Percentiles rank a stretch among this genome's conserved stretches.
phyloP scores from a whole-genome alignment of 768 basidiomycete species.

The Boletus rubescentipes region DNA sequence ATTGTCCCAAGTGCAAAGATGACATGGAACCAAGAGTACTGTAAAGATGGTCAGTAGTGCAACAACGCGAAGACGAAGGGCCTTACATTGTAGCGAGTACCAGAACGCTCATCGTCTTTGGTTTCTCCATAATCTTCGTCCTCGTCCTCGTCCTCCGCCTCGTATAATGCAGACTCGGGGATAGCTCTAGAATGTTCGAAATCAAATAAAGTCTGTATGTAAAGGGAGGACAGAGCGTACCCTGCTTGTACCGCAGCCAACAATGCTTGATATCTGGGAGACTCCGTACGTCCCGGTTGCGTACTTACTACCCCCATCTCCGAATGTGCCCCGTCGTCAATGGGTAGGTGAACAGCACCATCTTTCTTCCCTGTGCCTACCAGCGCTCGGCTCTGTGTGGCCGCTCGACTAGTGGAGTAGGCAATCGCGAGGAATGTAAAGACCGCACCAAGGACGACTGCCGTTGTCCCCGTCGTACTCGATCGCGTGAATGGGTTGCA shows the following conservation, averaged over 20 bases:
- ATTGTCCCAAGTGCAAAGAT: constrained; percentile 95
- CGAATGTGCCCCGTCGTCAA: constrained; percentile 55
- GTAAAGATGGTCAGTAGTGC: not conserved
- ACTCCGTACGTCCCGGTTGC: constrained; percentile 81
- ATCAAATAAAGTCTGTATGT: not conserved
- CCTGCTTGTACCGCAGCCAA: constrained; percentile 96
- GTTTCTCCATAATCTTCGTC: constrained; percentile 73
- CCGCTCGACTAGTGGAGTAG: constrained; percentile 94
- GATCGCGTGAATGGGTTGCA: constrained; percentile 88
- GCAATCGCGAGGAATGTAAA: constrained; percentile 99
- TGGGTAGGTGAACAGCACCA: constrained; percentile 61
- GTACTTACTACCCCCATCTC: constrained; percentile 76
- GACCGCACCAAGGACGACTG: constrained; percentile 84
- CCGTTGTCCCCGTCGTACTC: constrained; percentile 74
- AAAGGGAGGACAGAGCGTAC: constrained; percentile 40
- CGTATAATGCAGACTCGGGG: constrained; percentile 84
- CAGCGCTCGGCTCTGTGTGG: constrained; percentile 90
- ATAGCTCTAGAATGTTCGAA: constrained; percentile 58
- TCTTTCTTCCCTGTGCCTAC: constrained; percentile 69
- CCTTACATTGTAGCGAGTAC: constrained; percentile 91
- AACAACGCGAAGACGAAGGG: not conserved
- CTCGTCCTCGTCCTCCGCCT: constrained; percentile 78
- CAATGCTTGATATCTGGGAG: constrained; percentile 90
- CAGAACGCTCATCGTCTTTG: constrained; percentile 89
- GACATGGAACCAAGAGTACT: constrained; percentile 99